Base-by-base conservation (phyloP, 2,329 filamentous ascomycete genomes). In the Massarina eburnea region DNA sequence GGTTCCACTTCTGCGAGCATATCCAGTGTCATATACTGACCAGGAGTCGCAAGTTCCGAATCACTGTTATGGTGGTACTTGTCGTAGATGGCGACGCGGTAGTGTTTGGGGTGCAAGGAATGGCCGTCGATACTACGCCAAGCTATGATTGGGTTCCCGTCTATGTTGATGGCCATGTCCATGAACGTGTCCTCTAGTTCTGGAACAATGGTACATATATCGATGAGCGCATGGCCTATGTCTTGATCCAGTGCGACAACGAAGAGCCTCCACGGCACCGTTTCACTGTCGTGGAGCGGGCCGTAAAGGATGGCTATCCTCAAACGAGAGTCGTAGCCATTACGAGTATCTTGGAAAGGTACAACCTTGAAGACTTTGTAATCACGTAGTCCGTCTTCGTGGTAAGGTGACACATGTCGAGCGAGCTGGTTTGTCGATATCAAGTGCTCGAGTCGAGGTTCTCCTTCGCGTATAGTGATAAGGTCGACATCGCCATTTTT, bases 291-390 rank as follows among this genome's bases (percentile, higher is more conserved):
- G 32, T 22, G 27, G 17, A 3, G 18, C 19, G 37, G 37, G 10
- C 35, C 41, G 29, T 46, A 51, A 27, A 52, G 46, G 38, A 44
- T 39, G 5, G 48, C 45, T 8, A 54, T 21, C 20, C 9, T 33
- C 9, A 39, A 7, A 14, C 26, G 26, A 3, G 30, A n/a, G 14
- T 15, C n/a, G 19, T 4, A n/a, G 5, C 2, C 6, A 9, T 36
- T 26, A 24, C 19, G 14, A 15, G 27, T 7, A 20, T 41, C 21
- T 36, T 36, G n/a, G 5, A 30, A 45, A 21, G 43, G 27, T n/a
- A 42, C 42, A 18, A 54, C 26, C 14, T 49, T 48, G 26, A 57
- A 9, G 21, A 57, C 36, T 27, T 48, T 26, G 19, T 42, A 49
- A 18, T 30, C 19, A 10, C 39, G 17, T 4, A 15, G n/a, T 8